These are phyloP conservation scores for Cystobasidiaceae sp. DNA, from an alignment of 1,284 basidiomycete genomes.

Conservation along the genomic window DNA sequence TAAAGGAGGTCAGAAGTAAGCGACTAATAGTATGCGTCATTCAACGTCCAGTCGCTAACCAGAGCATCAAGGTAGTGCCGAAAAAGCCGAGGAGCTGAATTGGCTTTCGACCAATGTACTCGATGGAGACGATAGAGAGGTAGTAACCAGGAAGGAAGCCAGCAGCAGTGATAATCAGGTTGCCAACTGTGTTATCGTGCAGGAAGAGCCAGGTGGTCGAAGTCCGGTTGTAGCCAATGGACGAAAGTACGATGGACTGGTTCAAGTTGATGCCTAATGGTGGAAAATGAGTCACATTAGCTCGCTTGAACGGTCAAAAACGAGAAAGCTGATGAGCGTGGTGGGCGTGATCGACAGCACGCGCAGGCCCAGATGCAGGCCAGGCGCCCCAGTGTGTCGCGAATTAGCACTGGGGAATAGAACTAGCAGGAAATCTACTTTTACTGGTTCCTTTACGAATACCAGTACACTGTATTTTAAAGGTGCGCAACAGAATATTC, in stretches of 20 bases:
- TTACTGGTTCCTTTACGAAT: no score
- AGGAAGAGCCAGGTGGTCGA: constrained; percentile 45
- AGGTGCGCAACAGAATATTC: no score
- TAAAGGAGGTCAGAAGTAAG: no score
- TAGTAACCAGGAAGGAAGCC: constrained; percentile 72
- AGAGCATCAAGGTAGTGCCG: constrained; percentile 39
- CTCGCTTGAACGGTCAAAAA: constrained; percentile 18
- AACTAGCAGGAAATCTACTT: no score
- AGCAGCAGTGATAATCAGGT: constrained; percentile 56
- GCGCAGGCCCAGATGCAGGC: background rate
- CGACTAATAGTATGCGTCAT: no score
- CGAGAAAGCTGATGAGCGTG: no score
- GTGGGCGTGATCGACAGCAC: no score
- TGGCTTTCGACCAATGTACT: constrained; percentile 65
- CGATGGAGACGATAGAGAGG: constrained; percentile 63
- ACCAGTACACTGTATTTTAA: no score
- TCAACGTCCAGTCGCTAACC: no score
- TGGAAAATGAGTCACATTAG: background rate
- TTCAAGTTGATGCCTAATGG: constrained; percentile 19
- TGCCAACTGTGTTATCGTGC: constrained; percentile 54
- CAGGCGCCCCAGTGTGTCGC: no score
- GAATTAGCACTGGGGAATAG: no score
- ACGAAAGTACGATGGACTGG: constrained; percentile 58
- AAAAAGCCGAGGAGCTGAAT: constrained; percentile 53
- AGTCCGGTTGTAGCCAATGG: constrained; percentile 52